Base-by-base conservation (phyloP, 2,329 filamentous ascomycete species). In the Fusarium camptoceras region DNA sequence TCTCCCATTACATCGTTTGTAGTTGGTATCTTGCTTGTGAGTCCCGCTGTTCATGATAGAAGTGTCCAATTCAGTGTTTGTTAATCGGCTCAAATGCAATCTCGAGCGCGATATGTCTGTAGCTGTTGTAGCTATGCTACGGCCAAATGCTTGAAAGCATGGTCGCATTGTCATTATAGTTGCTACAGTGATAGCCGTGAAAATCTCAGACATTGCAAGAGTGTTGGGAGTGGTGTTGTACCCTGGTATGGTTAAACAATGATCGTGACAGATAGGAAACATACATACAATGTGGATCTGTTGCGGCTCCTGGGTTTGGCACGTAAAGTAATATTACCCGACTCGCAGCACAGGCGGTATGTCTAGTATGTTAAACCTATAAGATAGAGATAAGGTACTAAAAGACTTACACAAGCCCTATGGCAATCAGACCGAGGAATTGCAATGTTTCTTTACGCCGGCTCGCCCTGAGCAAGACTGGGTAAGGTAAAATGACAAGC, bases 141-240 rank as follows among this genome's bases (percentile, higher is more conserved):
- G 31, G 31, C 16, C 16, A 34, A 34, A 34, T 16, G 31, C 31
- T 34, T 34, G 31, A 34, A 60, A 60, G 24, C 58, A 60, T 9
- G 43, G 53, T 7, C 53, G 54, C 58, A 60, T 49, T 4, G 58
- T 49, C 58, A 60, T 60, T 2, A 60, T 58, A 0, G 54, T 59
- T 2, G 58, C 37, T 4, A 60, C 58, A 11, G 59, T 58, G 4
- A 58, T 54, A 3, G 58, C 53, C 1, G 42, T 60, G 3, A 60
- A 60, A 6, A 60, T 60, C 6, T 49, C 58, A 3, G 53, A 34
- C 58, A 60, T 60, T 11, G 53, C 58, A 6, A 60, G 42, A 14
- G 57, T 60, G 6, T 60, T 60, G 1, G 57, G 6, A 1, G 57
- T 60, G 0, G 57, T 60, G 22, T 60, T 60, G 3, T 48, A 48